Evolutionary conservation across 768 basidiomycete genomes (phyloP).

Genomic region (Mycena polygramma): DNA sequence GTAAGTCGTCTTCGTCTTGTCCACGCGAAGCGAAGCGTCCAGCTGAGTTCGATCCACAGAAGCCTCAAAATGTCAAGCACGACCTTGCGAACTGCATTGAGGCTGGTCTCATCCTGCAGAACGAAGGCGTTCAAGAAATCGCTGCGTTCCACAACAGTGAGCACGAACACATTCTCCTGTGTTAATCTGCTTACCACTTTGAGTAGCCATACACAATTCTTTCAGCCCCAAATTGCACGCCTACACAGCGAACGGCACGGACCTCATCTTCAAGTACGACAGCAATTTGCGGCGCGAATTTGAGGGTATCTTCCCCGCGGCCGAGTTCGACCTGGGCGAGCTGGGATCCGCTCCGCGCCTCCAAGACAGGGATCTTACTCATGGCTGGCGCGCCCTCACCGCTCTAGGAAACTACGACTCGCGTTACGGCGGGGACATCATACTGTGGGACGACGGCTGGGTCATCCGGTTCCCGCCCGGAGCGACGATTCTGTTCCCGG

Average conservation of each 20-base stretch:
- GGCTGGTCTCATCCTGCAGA: not conserved
- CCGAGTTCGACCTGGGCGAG: constrained; percentile 1
- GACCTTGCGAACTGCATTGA: not conserved
- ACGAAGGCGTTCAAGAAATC: not conserved
- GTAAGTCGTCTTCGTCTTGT: too few species aligned
- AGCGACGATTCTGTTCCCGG: not conserved
- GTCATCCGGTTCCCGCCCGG: not conserved
- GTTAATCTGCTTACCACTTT: not conserved
- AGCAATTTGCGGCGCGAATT: not conserved
- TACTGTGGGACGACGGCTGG: constrained; percentile 1
- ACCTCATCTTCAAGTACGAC: not conserved
- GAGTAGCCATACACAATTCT: not conserved
- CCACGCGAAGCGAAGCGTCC: too few species aligned
- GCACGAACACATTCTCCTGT: not conserved
- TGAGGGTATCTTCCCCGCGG: too few species aligned
- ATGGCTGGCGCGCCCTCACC: not conserved
- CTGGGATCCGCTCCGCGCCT: not conserved
- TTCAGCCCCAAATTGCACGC: not conserved
- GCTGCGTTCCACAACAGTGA: not conserved
- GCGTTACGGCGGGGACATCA: too few species aligned
- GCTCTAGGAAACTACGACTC: constrained; percentile 2
- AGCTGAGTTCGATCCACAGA: not conserved
- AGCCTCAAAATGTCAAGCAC: not conserved
- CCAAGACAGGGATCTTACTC: not conserved
- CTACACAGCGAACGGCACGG: not conserved